These are phyloP conservation scores for Agaricus sinodeliciosus DNA, from an alignment of 768 basidiomycete species.

Conservation along the genomic window DNA sequence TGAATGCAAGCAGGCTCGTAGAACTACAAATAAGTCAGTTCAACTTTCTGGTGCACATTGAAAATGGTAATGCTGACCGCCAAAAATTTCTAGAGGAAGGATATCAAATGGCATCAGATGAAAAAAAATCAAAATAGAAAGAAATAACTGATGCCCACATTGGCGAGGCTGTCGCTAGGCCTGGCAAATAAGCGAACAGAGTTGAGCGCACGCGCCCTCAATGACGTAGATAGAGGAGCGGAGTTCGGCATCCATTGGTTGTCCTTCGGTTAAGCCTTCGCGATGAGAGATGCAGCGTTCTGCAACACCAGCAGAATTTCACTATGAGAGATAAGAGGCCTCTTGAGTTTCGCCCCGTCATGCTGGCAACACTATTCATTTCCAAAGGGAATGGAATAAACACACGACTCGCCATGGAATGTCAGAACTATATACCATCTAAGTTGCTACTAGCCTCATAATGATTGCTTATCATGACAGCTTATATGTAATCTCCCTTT, in stretches of 20 bases:
- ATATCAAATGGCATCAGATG: not conserved
- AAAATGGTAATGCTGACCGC: not conserved
- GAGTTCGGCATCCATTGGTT: no score
- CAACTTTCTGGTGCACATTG: not conserved
- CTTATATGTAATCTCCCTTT: no score
- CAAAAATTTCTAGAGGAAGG: slow-evolving; percentile 12
- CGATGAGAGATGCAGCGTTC: not conserved
- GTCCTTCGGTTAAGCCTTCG: not conserved
- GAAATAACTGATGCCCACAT: slow-evolving; percentile 15
- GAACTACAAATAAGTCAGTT: slow-evolving; percentile 12
- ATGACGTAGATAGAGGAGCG: slow-evolving; percentile 15
- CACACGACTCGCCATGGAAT: no score
- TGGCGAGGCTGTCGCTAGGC: slow-evolving; percentile 19
- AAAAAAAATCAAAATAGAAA: not conserved
- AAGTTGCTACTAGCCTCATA: no score
- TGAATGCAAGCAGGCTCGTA: slow-evolving; percentile 27
- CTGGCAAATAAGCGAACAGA: slow-evolving; percentile 17
- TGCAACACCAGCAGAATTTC: no score
- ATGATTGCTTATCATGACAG: no score
- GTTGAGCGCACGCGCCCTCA: slow-evolving; percentile 24
- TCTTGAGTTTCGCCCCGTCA: no score
- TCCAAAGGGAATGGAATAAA: no score
- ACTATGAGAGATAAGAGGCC: no score
- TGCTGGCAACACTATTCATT: no score
- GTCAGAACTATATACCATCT: no score